Evolutionary conservation across 148 eudicot genomes (phyloP), one percentile per base, ranked within the genome.

Genomic region (Rhododendron simsii): DNA sequence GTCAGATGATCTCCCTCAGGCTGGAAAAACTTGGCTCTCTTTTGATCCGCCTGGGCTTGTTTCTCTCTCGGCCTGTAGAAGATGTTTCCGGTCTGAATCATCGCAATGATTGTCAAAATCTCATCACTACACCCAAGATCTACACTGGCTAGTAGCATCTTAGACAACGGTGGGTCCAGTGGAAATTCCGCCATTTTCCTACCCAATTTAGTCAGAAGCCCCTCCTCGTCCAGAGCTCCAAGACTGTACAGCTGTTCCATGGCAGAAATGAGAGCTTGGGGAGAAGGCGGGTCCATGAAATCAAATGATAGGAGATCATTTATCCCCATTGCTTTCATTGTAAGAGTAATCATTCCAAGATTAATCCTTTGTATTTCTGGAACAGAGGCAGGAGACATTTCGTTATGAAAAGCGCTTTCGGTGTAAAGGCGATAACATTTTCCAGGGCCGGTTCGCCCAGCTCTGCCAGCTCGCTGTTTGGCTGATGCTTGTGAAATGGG

Each of bases 121-220:
- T 97, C 99, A 90, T 97, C 96, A 85, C 96, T 95, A 83, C 99
- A 97, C 8, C 98, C 99, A 83, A 97, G 98, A 78, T 97, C 96
- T 41, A 95, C 98, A 84, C 99, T 95, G 33, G 98, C 98, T 71
- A 97, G 89, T 75, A 97, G 94, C 99, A 95, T 95, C 87, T 97
- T 97, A 12, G 98, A 95, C 76, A 97, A 83, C 3, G 99, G 98
- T 13, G 99, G 99, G 28, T 97, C 96, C 28, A 97, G 76, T 8
- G 99, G 99, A 80, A 97, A 97, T 80, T 95, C 99, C 1, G 98
- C 96, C 99, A 96, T 96, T 86, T 93, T 95, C 84, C 96, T 90
- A 26, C 98, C 99, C 87, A 97, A 84, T 90, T 93, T 95, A 30
- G 99, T 95, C 55, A 97, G 88, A 87, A 95, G 98, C 63, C 99